Percentiles rank a stretch among this genome's conserved stretches.
These are phyloP conservation scores for Polychytrium aggregatum DNA, from an alignment of 192 early-diverging fungal species.

Conservation along the genomic window DNA sequence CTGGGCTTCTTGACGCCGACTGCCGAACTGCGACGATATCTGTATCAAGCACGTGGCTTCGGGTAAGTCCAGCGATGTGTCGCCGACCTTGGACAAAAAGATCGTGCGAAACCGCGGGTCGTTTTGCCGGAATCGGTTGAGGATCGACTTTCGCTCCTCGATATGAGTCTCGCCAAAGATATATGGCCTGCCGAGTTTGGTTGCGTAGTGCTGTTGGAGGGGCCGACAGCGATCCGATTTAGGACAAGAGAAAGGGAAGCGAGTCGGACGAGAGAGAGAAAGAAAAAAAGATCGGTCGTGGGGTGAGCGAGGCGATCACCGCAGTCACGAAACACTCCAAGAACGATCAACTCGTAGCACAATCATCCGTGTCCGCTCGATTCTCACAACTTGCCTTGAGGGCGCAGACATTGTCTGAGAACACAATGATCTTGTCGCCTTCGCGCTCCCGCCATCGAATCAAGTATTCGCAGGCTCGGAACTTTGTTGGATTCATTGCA, in stretches of 20 bases:
- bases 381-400: conserved; percentile 37
- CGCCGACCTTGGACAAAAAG: conserved; percentile 80
- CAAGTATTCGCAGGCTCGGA: conserved; percentile 90
- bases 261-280: not conserved
- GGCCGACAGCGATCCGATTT: not conserved
- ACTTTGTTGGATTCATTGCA: conserved; percentile 97
- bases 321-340: no score
- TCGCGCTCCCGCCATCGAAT: conserved; percentile 81
- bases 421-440: conserved; percentile 98
- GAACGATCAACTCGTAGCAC: no score
- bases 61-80: conserved; percentile 97
- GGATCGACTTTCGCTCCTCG: conserved; percentile 55
- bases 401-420: conserved; percentile 97
- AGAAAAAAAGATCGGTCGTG: no score
- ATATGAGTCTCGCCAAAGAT: conserved; percentile 87
- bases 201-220: conserved; percentile 55
- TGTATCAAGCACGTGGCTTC: conserved; percentile 98
- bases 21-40: conserved; percentile 94
- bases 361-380: not conserved
- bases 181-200: conserved; percentile 64
- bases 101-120: conserved; percentile 29
- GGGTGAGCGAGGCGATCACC: no score
- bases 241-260: not conserved
- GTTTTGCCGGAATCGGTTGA: conserved; percentile 25
- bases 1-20: conserved; percentile 96